Evolutionary conservation across 805 yeast genomes (phyloP), one percentile per base, ranked within the genome.

Genomic region (Nakazawaea sp.): DNA sequence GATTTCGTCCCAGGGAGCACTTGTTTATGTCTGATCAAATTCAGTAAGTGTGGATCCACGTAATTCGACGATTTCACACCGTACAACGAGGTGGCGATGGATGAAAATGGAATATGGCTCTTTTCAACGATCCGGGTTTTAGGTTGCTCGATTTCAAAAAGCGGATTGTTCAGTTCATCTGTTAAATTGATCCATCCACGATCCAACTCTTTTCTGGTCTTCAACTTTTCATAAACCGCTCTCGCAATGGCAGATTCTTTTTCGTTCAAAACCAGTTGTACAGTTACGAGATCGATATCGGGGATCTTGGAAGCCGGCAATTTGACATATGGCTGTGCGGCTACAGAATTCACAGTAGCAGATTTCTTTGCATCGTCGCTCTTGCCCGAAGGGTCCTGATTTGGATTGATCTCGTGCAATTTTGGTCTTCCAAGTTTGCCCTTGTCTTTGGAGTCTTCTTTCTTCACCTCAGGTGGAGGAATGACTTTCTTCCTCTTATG

Each of bases 301-400:
- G 97, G 97, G 45, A 90, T 84, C 58, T 87, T 85, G 2, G 96
- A 83, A 27, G 92, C 81, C 3, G 96, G 95, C 27, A 87, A 58
- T 49, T 83, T 81, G 47, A 87, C 94, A 61, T 88, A 84, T 18
- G 94, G 88, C 52, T 85, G 90, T 27, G 69, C 68, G 4, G 67
- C 53, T 43, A 64, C 58, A 3, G 43, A 38, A 13, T 34, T 33
- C 18, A 27, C 32, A 12, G 30, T 12, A 1, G 13, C 4, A 5
- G 9, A 16, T 27, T 25, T 24, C 4, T 15, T 15, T 20, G 18
- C 25, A 11, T 33, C 35, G 13, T 39, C 38, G 4, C 24, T 18
- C 16, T 36, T 48, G 1, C 43, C 32, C 4, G 46, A 18, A 2
- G 35, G 38, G 15, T 40, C 35, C 23, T 41, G 44, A 31, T 32